A percentile compares a stretch with the other conserved stretches of the same genome.
Conservation (phyloP, 2,329 filamentous ascomycete genomes). For the Metarhizium humberi region DNA sequence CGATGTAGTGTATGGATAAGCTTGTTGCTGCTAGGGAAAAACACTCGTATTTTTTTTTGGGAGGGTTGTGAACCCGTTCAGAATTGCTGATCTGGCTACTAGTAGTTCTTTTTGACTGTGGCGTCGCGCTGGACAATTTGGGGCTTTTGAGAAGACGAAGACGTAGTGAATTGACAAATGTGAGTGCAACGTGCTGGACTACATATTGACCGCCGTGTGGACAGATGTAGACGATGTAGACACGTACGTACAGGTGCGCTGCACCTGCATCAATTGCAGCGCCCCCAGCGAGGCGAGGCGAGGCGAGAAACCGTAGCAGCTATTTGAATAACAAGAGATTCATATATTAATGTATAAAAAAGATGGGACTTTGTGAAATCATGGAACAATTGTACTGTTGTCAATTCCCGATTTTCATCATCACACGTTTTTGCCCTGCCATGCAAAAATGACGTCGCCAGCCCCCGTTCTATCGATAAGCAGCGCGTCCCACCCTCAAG, state of each 20-base stretch:
- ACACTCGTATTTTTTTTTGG: background rate
- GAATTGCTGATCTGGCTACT: background rate
- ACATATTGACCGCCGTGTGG: background rate
- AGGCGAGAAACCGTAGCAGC: background rate
- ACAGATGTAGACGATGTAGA: background rate
- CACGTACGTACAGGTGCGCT: too few species aligned
- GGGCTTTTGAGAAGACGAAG: background rate
- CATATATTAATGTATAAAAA: too few species aligned
- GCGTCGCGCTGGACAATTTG: background rate
- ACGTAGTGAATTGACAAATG: background rate
- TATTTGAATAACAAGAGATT: background rate
- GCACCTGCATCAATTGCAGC: background rate
- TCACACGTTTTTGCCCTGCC: too few species aligned
- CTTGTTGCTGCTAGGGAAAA: slow-evolving; percentile 2
- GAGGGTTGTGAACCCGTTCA: background rate
- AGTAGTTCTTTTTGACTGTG: background rate
- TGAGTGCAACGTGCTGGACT: background rate
- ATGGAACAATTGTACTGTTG: too few species aligned
- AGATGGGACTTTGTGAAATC: too few species aligned
- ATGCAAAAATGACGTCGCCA: background rate
- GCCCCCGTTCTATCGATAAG: slow-evolving; percentile 6
- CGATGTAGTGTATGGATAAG: background rate
- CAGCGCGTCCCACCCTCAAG: background rate
- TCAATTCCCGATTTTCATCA: too few species aligned
- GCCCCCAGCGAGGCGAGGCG: background rate